A percentile compares a stretch with the other conserved stretches of the same genome.
phyloP scores from a whole-genome alignment of 176 grass and related monocot genomes.

The Oryza australiensis region DNA sequence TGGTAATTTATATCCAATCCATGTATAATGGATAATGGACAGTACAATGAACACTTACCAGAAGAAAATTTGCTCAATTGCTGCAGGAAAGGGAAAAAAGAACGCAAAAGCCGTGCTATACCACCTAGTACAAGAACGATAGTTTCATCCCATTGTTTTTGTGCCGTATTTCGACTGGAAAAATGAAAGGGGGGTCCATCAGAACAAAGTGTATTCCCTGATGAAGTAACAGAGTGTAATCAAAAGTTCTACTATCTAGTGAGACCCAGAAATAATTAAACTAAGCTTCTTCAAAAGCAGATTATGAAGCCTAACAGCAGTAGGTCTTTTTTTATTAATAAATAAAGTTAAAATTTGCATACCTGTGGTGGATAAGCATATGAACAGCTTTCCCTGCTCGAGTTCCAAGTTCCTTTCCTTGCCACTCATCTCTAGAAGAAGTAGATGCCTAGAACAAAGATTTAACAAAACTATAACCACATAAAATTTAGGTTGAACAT shows the following conservation, averaged over 20 bases:
- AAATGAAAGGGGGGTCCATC: slow-evolving; percentile 21
- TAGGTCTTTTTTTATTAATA: slow-evolving; percentile 4
- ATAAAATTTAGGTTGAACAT: slow-evolving; percentile 28
- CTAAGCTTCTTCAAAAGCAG: not conserved
- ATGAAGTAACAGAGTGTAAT: slow-evolving; percentile 1
- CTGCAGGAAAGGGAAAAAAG: slow-evolving; percentile 92
- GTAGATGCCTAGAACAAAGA: slow-evolving; percentile 74
- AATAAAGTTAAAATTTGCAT: slow-evolving; percentile 23
- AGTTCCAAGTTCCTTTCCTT: slow-evolving; percentile 96
- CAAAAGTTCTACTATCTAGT: slow-evolving; percentile 7
- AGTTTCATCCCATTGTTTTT: slow-evolving; percentile 99
- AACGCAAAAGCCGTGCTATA: slow-evolving; percentile 78
- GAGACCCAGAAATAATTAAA: not conserved
- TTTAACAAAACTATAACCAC: slow-evolving; percentile 29
- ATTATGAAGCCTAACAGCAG: not conserved
- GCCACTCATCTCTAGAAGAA: slow-evolving; percentile 95
- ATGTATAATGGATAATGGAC: not conserved
- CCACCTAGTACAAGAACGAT: slow-evolving; percentile 93
- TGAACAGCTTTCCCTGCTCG: slow-evolving; percentile 95
- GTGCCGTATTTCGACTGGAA: slow-evolving; percentile 89
- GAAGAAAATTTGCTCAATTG: slow-evolving; percentile 82
- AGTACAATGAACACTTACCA: slow-evolving; percentile 53
- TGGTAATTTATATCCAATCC: not conserved
- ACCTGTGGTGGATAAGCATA: slow-evolving; percentile 99
- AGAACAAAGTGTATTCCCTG: not conserved